Base-by-base conservation (phyloP, 2,329 filamentous ascomycete species). In the Zopfia rhizophila region DNA sequence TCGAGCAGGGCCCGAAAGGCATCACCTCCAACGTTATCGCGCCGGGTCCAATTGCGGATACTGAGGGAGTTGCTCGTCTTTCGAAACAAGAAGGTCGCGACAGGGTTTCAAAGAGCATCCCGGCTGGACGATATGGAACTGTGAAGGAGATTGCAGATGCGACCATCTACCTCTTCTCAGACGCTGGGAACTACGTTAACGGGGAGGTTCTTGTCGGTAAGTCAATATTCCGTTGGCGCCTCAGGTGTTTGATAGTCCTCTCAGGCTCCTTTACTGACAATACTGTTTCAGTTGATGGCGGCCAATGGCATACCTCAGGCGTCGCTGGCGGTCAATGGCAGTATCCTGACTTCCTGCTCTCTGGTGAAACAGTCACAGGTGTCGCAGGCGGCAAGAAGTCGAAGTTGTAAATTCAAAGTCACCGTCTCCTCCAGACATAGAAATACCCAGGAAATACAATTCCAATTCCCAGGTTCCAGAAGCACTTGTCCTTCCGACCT, bases 141-240 rank as follows among this genome's bases (percentile, higher is more conserved):
- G 84, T 96, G 18, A 88, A 88, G 55, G 93, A 99, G 65, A 91
- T 99, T 62, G 89, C 91, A 0, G 93, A 99, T 72, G 90, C 93
- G 1, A 97, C 93, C 0, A 83, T 97, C 0, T 99, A 86, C 62
- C 71, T 97, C 43, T 94, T 97, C 66, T 89, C 88, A 32, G 89
- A 96, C 32, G 85, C 90, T 0, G 93, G 87, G 1, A 91, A 87
- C 67, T 96, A 89, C 69, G 85, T 97, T 33, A 96, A 89, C 57
- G 94, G 91, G 1, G 86, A 91, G 56, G 83, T 85, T 3, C 74
- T 97, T 24, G 89, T 96, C 22, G 89, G 90, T 56, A 84, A 89
- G 71, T 68, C 12, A 30, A 29, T 25, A 22, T 16, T 5, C 32
- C 18, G 10, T 13, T 32, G 6, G 12, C 36, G 18, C 5, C 17